Evolutionary conservation across 345 rosid species (phyloP).

Genomic region (Pistacia integerrima): DNA sequence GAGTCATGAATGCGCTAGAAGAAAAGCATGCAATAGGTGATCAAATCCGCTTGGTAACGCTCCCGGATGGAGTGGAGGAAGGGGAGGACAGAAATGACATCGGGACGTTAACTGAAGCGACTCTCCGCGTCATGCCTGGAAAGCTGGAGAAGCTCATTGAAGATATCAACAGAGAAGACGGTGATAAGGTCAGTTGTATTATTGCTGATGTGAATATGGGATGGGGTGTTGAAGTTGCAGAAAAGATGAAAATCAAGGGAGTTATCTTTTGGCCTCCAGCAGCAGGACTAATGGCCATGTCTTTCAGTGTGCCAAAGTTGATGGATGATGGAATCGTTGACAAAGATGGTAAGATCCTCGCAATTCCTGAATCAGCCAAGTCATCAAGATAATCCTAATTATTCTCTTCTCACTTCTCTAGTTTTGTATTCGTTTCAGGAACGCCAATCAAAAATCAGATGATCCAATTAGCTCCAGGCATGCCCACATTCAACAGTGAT

Average conservation of each 20-base stretch:
- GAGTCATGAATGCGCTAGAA: neutral
- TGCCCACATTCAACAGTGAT: slow-evolving; percentile 7
- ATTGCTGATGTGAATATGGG: slow-evolving; percentile 15
- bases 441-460: neutral
- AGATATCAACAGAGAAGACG: neutral
- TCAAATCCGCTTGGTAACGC: neutral
- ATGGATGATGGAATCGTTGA: slow-evolving; percentile 24
- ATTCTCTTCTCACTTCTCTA: slow-evolving; percentile 3
- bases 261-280: slow-evolving; percentile 29
- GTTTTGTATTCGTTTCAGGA: slow-evolving; percentile 2
- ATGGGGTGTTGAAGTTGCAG: slow-evolving; percentile 15
- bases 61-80: slow-evolving; percentile 3
- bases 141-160: slow-evolving; percentile 1
- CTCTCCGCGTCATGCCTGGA: neutral
- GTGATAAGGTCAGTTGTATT: slow-evolving; percentile 15
- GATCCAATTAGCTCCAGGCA: slow-evolving; percentile 14
- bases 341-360: slow-evolving; percentile 4
- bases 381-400: too few relatives aligned
- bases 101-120: neutral
- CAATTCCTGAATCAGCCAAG: too few relatives aligned
- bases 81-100: slow-evolving; percentile 4
- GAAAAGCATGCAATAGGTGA: neutral
- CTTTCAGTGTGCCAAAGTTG: slow-evolving; percentile 1
- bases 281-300: slow-evolving; percentile 5
- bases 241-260: slow-evolving; percentile 11